Evolutionary conservation across 2,329 filamentous ascomycete genomes (phyloP).

Genomic region (Cordyceps cateniannulata): DNA sequence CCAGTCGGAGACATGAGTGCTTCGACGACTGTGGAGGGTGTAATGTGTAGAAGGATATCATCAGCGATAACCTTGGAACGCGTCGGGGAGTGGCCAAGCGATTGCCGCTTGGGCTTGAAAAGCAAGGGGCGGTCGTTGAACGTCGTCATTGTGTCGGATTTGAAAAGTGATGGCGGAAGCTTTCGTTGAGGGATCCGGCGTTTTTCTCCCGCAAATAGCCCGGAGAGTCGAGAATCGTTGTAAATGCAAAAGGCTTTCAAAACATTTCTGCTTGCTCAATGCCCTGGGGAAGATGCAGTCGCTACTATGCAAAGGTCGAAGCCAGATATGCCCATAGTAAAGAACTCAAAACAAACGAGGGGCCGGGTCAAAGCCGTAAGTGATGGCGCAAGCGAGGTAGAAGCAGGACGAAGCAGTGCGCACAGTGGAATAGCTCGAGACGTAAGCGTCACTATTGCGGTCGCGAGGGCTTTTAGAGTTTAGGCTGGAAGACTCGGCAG

Average conservation of each 20-base stretch:
- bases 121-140: slow-evolving; percentile 30
- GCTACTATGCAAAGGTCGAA: slow-evolving; percentile 16
- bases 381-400: not conserved
- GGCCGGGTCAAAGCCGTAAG: not conserved
- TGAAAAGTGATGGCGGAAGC: not conserved
- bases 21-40: slow-evolving; percentile 54
- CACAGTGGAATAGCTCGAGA: not conserved
- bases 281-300: slow-evolving; percentile 13
- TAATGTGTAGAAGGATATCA: slow-evolving; percentile 55
- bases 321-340: slow-evolving; percentile 21
- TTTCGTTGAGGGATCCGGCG: not conserved
- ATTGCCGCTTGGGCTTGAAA: slow-evolving; percentile 27
- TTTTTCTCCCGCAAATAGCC: not conserved
- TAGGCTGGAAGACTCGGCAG: not conserved
- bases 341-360: slow-evolving; percentile 1
- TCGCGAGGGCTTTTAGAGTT: not conserved
- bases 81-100: slow-evolving; percentile 34
- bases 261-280: slow-evolving; percentile 15
- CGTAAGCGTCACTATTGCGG: not conserved
- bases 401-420: not conserved
- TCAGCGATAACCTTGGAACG: slow-evolving; percentile 39
- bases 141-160: slow-evolving; percentile 15
- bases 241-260: slow-evolving; percentile 7
- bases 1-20: slow-evolving; percentile 50
- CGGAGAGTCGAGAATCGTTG: slow-evolving; percentile 13